These are phyloP conservation scores for Lasiodiplodia citricola DNA, from an alignment of 2,329 filamentous ascomycete species.

Conservation along the genomic window DNA sequence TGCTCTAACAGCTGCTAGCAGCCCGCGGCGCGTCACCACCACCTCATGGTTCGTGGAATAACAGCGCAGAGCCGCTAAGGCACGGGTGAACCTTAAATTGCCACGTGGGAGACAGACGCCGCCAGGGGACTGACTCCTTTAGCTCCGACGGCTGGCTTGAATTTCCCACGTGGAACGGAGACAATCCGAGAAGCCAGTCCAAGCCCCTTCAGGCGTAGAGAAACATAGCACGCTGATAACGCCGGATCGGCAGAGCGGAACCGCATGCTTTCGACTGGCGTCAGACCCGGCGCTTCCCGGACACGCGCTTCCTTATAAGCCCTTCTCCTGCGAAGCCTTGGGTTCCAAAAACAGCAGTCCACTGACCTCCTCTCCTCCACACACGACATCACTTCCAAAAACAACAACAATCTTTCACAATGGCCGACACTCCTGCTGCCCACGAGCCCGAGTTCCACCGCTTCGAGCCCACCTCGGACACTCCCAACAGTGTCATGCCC, in stretches of 20 bases:
- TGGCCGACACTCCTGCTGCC: not conserved
- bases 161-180: constrained; percentile 11
- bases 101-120: constrained; percentile 9
- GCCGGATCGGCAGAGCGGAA: constrained; percentile 16
- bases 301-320: constrained; percentile 6
- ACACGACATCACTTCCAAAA: not conserved
- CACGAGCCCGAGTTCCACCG: constrained; percentile 11
- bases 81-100: constrained; percentile 22
- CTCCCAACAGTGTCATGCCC: constrained; percentile 16
- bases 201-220: constrained; percentile 14
- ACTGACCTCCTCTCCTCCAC: not conserved
- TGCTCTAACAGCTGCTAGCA: not conserved
- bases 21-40: not conserved
- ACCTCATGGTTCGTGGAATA: constrained; percentile 12
- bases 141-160: not conserved
- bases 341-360: not conserved
- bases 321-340: not conserved
- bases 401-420: not conserved
- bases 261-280: not conserved
- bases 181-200: not conserved
- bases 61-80: constrained; percentile 7
- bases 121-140: not conserved
- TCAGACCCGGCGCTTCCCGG: constrained; percentile 14
- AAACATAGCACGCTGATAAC: constrained; percentile 15
- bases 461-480: constrained; percentile 4